Base-by-base conservation (phyloP, 306 rosid species). In the Cicer bijugum region DNA sequence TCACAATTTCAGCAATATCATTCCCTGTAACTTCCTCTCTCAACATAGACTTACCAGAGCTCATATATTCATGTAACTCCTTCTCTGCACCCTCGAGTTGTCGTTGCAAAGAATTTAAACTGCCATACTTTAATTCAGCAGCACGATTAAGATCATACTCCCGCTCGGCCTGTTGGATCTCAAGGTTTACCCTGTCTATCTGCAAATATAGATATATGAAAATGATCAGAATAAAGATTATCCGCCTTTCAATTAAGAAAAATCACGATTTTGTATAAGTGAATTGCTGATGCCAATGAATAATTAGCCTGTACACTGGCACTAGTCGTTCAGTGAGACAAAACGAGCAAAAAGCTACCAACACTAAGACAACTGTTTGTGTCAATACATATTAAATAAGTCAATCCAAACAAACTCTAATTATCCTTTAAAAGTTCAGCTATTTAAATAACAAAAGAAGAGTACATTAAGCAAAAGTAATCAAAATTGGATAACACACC, bases 91-190 rank as follows among this genome's bases (percentile, higher is more conserved):
- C 50, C 43, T 16, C 85, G n/a, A 94, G 99, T 80, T 94, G 96
- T 38, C 88, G 88, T 69, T 94, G 97, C 89, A 94, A 82, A 12
- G 99, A 83, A 81, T 89, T 94, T 57, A 91, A 80, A 67, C 95
- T 91, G n/a, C 99, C 99, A 66, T 94, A 94, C 85, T 94, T 94
- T 48, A 94, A 77, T 76, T 94, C 99, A 65, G 99, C 99, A 6
- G 97, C 97, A 16, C 96, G 97, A 70, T 94, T 94, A 72, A 94
- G 99, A 80, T 94, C 99, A 39, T 91, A 94, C 78, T 94, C 99
- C 55, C 97, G 84, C 77, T 94, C 99, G 8, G 99, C 97, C 79
- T 91, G 99, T 79, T 82, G 97, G 85, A 94, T 89, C 95, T 94
- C 99, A 39, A 94, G 82, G 81, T 88, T 94, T 64, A 94, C 92